phyloP scores from a whole-genome alignment of 768 basidiomycete species.

The Rubroboletus satanas region DNA sequence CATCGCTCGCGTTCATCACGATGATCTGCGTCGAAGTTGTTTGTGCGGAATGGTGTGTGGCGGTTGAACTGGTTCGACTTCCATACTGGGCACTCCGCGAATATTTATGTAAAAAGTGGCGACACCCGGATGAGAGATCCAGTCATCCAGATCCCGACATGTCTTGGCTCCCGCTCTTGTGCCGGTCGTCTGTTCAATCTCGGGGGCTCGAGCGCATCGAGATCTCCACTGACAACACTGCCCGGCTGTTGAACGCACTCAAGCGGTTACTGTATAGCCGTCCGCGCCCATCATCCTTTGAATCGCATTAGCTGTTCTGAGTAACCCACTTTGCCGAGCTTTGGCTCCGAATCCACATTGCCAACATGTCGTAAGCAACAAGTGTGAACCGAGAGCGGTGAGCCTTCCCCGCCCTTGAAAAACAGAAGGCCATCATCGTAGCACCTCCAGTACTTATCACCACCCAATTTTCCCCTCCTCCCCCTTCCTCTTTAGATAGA shows the following conservation, averaged over 20 bases:
- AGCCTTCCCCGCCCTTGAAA: conserved; percentile 13
- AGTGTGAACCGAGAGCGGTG: conserved; percentile 4
- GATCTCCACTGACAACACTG: background rate
- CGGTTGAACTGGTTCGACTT: conserved; percentile 17
- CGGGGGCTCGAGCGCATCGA: background rate
- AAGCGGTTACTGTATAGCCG: background rate
- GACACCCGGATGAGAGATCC: background rate
- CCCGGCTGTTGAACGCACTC: background rate
- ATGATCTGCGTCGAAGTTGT: background rate
- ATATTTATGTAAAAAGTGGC: background rate
- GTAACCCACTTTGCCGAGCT: background rate
- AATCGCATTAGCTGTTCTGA: background rate
- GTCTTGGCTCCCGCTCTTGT: conserved; percentile 2
- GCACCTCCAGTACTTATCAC: background rate
- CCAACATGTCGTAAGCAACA: conserved; percentile 6
- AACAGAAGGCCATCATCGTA: background rate
- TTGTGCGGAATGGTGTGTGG: background rate
- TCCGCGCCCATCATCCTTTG: background rate
- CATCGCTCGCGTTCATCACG: background rate
- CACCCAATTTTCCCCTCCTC: too few species aligned
- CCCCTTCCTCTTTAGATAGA: background rate
- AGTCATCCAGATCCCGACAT: background rate
- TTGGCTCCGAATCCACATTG: background rate
- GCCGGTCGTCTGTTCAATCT: background rate
- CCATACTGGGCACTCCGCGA: background rate